Evolutionary conservation across 83 land plant genomes (phyloP).

Genomic region (Picea engelmannii): DNA sequence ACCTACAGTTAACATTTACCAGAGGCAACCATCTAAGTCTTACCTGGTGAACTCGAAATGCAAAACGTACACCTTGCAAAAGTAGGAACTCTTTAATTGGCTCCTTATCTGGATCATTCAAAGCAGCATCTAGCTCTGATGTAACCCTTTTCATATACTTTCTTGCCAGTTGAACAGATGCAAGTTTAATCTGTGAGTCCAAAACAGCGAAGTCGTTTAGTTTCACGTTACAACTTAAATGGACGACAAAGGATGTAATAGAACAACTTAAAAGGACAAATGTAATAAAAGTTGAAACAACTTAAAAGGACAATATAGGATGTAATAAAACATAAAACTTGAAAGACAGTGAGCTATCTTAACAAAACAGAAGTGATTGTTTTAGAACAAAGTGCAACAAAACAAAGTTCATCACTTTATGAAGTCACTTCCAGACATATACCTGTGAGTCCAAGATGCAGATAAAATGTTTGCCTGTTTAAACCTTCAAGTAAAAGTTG

Average conservation of each 20-base stretch:
- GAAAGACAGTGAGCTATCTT: background rate
- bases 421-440: background rate
- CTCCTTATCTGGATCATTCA: slow-evolving; percentile 73
- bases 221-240: background rate
- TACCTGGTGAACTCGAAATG: slow-evolving; percentile 99
- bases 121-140: slow-evolving; percentile 72
- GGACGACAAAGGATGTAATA: background rate
- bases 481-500: too few relatives aligned
- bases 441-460: too few relatives aligned
- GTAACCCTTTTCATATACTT: slow-evolving; percentile 98
- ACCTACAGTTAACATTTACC: background rate
- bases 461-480: too few relatives aligned
- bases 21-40: slow-evolving; percentile 10
- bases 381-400: background rate
- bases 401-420: background rate
- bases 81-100: slow-evolving; percentile 88
- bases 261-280: background rate
- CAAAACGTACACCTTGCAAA: slow-evolving; percentile 98
- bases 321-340: background rate
- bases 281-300: background rate
- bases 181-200: slow-evolving; percentile 83
- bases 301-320: background rate
- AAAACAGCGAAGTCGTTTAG: background rate
- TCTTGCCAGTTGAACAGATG: slow-evolving; percentile 90
- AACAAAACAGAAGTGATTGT: background rate